These are phyloP conservation scores for Rosellinia necatrix DNA, from an alignment of 2,329 filamentous ascomycete species.

Conservation along the genomic window DNA sequence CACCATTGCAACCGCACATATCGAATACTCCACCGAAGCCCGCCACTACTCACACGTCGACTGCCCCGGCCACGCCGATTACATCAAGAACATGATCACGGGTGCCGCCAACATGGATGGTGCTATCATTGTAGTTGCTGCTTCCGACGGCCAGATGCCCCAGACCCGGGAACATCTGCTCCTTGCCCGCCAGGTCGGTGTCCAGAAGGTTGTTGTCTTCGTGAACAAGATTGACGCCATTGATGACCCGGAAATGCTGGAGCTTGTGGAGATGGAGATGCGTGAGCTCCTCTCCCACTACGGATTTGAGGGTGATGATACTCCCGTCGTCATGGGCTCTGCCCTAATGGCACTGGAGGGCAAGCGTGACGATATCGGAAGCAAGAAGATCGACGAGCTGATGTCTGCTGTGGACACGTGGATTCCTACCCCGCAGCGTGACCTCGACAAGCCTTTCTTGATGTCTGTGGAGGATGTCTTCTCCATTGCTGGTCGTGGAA, in stretches of 20 bases:
- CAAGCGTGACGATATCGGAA: conserved; percentile 85
- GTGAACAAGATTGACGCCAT: conserved; percentile 99
- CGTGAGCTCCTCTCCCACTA: conserved; percentile 91
- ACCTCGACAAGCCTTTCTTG: conserved; percentile 97
- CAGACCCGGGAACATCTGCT: conserved; percentile 98
- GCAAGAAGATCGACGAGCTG: conserved; percentile 87
- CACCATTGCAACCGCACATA: conserved; percentile 97
- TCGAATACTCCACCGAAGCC: conserved; percentile 93
- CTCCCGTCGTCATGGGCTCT: conserved; percentile 95
- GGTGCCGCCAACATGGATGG: conserved; percentile 99
- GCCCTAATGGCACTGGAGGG: conserved; percentile 92
- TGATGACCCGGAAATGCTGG: conserved; percentile 98
- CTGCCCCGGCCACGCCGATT: conserved; percentile 99
- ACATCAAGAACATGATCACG: conserved; percentile 99
- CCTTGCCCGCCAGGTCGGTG: conserved; percentile 96
- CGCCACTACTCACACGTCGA: conserved; percentile 99
- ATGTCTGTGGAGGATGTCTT: conserved; percentile 97
- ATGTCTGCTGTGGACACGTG: conserved; percentile 87
- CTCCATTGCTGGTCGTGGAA: conserved; percentile 91
- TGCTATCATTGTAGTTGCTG: conserved; percentile 97
- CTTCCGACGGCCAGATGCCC: conserved; percentile 98
- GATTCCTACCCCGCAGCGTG: conserved; percentile 94
- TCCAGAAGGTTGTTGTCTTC: conserved; percentile 97
- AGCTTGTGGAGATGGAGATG: conserved; percentile 99
- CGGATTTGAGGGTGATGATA: conserved; percentile 97